Evolutionary conservation across 371 early-diverging fungal species (phyloP), one percentile per base, ranked within the genome.

Genomic region (Rhizopus sp.): DNA sequence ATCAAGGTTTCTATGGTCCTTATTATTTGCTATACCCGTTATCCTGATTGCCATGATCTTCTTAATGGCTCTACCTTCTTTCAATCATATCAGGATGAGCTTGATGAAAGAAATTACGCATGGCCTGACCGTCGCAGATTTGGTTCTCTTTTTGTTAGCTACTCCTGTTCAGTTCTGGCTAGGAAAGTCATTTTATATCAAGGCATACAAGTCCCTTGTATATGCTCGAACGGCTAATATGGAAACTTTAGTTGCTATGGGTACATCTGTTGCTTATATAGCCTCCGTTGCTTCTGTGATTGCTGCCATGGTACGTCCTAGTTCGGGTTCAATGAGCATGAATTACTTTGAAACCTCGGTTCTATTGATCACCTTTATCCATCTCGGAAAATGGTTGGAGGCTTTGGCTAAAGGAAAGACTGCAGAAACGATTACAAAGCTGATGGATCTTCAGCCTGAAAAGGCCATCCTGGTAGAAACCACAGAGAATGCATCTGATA

Each of bases 351-450:
- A 89, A 55, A 88, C 87, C 0, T 68, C 78, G 5, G 84, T 85
- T n/a, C 75, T 87, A 38, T 62, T 89, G 60, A 79, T 89, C 50
- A 83, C 86, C 0, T 89, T 88, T 64, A 83, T 89, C 54, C 78
- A 78, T 54, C 73, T 88, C 33, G 88, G 89, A 44, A 85, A 84
- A 62, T 89, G 85, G 84, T 70, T 89, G 10, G 88, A 89, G 53
- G 82, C 84, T 8, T 64, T 84, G 58, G 89, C 87, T 17, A 87
- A 87, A 52, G 87, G 86, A 42, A 84, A 85, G 57, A 86, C 89
- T 0, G 85, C 85, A 12, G 86, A 83, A 60, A 85, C 88, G 0
- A 83, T 89, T 30, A 83, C 86, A 17, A 83, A 87, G 55, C 59
- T 89, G 41, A 83, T 85, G 83, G 84, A 84, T 44, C 64, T 89